Conservation (phyloP, 441 rosid species). For the Syzygium syzygioides region DNA sequence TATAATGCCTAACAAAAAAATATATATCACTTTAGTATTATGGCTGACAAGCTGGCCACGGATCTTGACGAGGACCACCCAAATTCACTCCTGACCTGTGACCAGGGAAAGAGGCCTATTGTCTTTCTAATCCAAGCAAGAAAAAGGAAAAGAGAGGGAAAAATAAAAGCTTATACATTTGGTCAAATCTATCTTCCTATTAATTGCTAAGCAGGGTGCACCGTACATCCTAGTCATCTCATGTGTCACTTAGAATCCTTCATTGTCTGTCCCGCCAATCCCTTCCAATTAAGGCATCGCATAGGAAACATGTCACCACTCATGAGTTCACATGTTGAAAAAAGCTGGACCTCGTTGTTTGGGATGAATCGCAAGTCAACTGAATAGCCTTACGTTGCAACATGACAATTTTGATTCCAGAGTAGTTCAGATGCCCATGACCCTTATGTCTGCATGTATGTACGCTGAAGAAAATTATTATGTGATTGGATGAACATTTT, state of each 20-base stretch:
- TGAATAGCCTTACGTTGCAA: background rate
- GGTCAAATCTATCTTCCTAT: background rate
- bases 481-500: background rate
- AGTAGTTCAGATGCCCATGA: background rate
- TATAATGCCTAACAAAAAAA: background rate
- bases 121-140: background rate
- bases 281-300: background rate
- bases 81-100: background rate
- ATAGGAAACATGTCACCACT: background rate
- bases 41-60: background rate
- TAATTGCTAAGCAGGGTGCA: background rate
- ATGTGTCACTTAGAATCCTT: background rate
- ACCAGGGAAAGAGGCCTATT: background rate
- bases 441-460: background rate
- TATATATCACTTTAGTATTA: background rate
- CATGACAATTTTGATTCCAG: background rate
- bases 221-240: background rate
- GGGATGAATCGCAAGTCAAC: background rate
- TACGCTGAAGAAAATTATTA: background rate
- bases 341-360: background rate
- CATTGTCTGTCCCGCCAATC: background rate
- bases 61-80: background rate
- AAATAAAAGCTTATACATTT: background rate
- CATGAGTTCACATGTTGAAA: background rate
- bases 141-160: background rate